A percentile compares a stretch with the other conserved stretches of the same genome.
Evolutionary conservation across 805 yeast species (phyloP).

Genomic region (Ogataea angusta): DNA sequence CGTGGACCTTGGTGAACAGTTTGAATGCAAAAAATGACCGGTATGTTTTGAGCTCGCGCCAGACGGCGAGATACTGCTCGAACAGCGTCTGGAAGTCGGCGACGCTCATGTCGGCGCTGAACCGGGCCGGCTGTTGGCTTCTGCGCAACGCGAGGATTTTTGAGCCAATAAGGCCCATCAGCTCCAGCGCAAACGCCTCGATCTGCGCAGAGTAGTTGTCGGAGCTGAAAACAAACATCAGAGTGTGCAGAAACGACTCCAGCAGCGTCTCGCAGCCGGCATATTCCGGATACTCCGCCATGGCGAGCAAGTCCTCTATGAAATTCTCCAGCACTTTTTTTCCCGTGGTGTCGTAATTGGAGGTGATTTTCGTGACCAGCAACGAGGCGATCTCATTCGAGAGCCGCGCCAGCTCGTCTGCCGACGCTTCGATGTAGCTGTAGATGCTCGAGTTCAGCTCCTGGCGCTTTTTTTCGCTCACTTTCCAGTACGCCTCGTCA

Average conservation of each 20-base stretch:
- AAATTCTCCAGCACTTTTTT: conserved; percentile 48
- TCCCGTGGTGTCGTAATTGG: conserved; percentile 30
- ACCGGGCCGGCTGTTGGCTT: not conserved
- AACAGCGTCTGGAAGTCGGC: conserved; percentile 10
- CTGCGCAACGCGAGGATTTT: conserved; percentile 39
- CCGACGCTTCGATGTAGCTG: conserved; percentile 6
- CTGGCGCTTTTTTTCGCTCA: conserved; percentile 10
- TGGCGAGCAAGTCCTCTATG: conserved; percentile 50
- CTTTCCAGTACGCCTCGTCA: conserved; percentile 25
- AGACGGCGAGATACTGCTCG: conserved; percentile 5
- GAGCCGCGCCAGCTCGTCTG: conserved; percentile 9
- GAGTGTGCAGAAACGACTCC: conserved; percentile 40
- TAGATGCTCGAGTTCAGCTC: conserved; percentile 14
- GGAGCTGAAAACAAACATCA: conserved; percentile 39
- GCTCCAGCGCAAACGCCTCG: conserved; percentile 54
- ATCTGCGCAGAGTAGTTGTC: conserved; percentile 38
- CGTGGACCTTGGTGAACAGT: conserved; percentile 5
- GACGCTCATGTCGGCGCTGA: conserved; percentile 8
- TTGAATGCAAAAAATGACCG: conserved; percentile 11
- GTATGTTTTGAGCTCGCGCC: conserved; percentile 7
- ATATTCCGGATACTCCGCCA: conserved; percentile 59
- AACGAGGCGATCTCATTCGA: conserved; percentile 32
- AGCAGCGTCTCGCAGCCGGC: conserved; percentile 54
- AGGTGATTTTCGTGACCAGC: conserved; percentile 30
- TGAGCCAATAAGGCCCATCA: conserved; percentile 60